phyloP scores from a whole-genome alignment of 2,329 filamentous ascomycete species.

The Alternaria brassicicola region DNA sequence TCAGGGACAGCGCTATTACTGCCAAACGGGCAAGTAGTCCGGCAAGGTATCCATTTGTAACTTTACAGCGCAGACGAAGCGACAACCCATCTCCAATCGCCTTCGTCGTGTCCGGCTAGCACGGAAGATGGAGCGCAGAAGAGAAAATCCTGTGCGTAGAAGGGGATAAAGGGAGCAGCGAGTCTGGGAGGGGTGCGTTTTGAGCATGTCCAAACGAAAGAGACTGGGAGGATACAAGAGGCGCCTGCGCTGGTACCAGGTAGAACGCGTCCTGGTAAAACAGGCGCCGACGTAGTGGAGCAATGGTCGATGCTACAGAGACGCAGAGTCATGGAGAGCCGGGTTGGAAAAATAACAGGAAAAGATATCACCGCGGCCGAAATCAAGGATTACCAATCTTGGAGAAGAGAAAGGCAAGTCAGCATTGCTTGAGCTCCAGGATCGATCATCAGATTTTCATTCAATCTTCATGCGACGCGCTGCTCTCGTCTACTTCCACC shows the following conservation, averaged over 20 bases:
- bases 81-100: background rate
- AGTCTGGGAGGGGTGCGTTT: background rate
- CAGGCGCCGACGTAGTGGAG: background rate
- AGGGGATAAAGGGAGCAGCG: background rate
- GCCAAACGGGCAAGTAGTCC: conserved; percentile 12
- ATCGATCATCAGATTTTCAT: background rate
- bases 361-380: background rate
- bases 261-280: too few species aligned
- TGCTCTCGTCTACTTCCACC: background rate
- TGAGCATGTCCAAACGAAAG: background rate
- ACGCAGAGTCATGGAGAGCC: background rate
- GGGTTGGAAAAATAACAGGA: background rate
- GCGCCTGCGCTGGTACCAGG: background rate
- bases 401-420: background rate
- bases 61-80: background rate
- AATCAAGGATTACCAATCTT: background rate
- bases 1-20: conserved; percentile 5
- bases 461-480: background rate
- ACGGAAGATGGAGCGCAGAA: background rate
- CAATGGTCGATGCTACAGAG: background rate
- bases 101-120: conserved; percentile 7
- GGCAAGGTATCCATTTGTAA: conserved; percentile 2
- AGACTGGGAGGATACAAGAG: too few species aligned
- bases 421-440: background rate
- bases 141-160: background rate